Conservation (phyloP, 1,284 basidiomycete genomes). For the Sanghuangporus baumii region DNA sequence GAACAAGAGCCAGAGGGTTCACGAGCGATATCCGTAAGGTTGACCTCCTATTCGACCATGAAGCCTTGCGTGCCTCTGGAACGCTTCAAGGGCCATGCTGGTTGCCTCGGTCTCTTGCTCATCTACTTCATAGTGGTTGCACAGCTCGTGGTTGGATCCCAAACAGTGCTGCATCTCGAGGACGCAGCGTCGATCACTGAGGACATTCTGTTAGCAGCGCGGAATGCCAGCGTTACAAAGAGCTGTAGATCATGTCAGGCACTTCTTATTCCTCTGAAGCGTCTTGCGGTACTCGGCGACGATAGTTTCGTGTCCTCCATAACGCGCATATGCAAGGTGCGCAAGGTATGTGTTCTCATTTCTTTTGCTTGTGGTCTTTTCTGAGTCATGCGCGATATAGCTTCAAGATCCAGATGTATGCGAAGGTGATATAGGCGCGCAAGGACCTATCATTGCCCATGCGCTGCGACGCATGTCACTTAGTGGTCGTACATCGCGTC, state of each 20-base stretch:
- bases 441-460: constrained; percentile 55
- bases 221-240: constrained; percentile 4
- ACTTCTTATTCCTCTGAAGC: constrained; percentile 36
- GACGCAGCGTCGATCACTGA: neutral
- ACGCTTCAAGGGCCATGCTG: neutral
- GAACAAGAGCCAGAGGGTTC: neutral
- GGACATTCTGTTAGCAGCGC: constrained; percentile 11
- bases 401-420: constrained; percentile 47
- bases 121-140: constrained; percentile 1
- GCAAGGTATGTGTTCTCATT: constrained; percentile 27
- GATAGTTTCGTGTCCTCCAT: constrained; percentile 35
- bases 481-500: constrained; percentile 42
- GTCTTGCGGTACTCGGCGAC: constrained; percentile 39
- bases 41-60: neutral
- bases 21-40: neutral
- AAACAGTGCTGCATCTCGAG: constrained; percentile 2
- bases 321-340: constrained; percentile 35
- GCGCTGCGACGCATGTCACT: constrained; percentile 45
- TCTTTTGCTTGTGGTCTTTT: neutral
- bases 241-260: constrained; percentile 41
- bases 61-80: neutral
- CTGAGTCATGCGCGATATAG: constrained; percentile 14
- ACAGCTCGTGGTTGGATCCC: constrained; percentile 1
- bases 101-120: neutral
- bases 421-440: constrained; percentile 40